phyloP scores from a whole-genome alignment of 129 eudicot genomes.

The Centrapalus pauciflorus region DNA sequence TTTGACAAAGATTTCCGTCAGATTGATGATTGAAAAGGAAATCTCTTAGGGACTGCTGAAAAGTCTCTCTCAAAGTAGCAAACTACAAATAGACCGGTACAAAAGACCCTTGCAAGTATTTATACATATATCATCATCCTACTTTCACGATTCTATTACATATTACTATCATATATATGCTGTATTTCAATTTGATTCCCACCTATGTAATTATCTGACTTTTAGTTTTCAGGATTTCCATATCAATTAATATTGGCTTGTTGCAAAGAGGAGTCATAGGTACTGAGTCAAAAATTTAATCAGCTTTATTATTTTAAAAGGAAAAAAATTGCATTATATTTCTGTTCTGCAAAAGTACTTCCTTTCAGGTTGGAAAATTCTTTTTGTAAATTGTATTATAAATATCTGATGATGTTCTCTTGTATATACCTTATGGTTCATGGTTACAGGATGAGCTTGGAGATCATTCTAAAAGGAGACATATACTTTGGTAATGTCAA shows the following conservation, averaged over 20 bases:
- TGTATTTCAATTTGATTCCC: not conserved
- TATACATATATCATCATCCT: not conserved
- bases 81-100: not conserved
- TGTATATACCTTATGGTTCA: not conserved
- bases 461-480: conserved; percentile 57
- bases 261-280: not conserved
- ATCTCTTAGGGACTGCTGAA: too few species aligned
- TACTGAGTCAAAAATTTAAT: not conserved
- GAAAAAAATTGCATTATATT: not conserved
- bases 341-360: not conserved
- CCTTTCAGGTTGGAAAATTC: not conserved
- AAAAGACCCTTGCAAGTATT: not conserved
- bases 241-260: not conserved
- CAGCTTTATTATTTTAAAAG: not conserved
- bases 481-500: conserved; percentile 49
- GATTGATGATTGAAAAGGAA: conserved; percentile 5
- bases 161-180: not conserved
- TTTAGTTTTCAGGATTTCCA: not conserved
- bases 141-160: not conserved
- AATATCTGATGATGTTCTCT: not conserved
- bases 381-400: not conserved
- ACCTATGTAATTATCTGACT: not conserved
- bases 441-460: conserved; percentile 34
- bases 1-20: not conserved
- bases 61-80: not conserved